Percentiles rank a stretch among this genome's conserved stretches.
phyloP scores from a whole-genome alignment of 2,329 filamentous ascomycete species.

The Neofusicoccum umdonicola region DNA sequence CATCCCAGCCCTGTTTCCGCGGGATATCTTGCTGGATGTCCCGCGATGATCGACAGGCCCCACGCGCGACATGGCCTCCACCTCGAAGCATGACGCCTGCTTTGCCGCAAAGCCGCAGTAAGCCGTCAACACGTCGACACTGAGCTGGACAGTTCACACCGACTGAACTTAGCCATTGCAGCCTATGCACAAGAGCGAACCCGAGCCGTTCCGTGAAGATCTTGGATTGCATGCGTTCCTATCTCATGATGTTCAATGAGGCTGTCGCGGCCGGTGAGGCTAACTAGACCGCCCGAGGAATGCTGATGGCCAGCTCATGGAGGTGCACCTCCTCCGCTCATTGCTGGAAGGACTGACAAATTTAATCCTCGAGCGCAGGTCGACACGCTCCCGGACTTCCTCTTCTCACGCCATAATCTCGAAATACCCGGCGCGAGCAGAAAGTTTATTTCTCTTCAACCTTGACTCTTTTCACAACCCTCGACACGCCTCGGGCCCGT shows the following conservation, averaged over 20 bases:
- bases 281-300: background rate
- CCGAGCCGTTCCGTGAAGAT: background rate
- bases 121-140: constrained; percentile 1
- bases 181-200: background rate
- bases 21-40: background rate
- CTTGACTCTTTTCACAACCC: background rate
- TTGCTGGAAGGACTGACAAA: background rate
- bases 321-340: background rate
- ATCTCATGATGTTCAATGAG: background rate
- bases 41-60: constrained; percentile 1
- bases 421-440: background rate
- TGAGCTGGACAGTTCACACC: constrained; percentile 1
- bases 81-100: background rate
- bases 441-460: background rate
- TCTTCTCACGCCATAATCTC: background rate
- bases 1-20: background rate
- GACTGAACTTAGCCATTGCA: background rate
- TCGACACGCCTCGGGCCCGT: too few species aligned
- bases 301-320: background rate
- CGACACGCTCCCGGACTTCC: background rate
- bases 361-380: background rate
- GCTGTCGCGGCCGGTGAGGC: background rate
- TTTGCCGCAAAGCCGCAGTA: background rate
- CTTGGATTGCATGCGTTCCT: background rate
- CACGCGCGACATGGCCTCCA: background rate